These are phyloP conservation scores for Bruguiera gymnorhiza DNA, from an alignment of 345 rosid species.

Conservation along the genomic window DNA sequence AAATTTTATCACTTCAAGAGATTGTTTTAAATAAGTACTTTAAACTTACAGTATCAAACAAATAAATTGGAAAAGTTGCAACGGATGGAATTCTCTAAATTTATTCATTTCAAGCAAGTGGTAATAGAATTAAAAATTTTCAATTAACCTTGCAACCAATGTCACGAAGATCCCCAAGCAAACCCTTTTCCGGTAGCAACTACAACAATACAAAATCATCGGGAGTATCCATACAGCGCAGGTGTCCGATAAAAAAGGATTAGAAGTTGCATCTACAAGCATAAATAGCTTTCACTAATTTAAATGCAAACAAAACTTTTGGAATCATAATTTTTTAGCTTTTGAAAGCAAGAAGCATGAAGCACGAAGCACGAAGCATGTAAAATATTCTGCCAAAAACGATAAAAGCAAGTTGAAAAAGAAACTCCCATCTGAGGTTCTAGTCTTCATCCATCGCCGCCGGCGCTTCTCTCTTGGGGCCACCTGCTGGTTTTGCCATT, in stretches of 20 bases:
- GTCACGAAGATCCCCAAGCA: background rate
- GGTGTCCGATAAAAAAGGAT: background rate
- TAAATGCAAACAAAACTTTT: constrained; percentile 21
- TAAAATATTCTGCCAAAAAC: background rate
- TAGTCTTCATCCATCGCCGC: constrained; percentile 74
- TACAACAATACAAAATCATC: background rate
- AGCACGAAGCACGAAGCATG: background rate
- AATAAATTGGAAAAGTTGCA: too few relatives aligned
- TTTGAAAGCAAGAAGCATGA: background rate
- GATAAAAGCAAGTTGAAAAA: background rate
- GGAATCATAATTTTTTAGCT: background rate
- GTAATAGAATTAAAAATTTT: too few relatives aligned
- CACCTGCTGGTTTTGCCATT: constrained; percentile 96
- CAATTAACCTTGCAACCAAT: too few relatives aligned
- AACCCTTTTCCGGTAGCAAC: background rate
- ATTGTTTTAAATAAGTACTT: too few relatives aligned
- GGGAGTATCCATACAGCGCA: background rate
- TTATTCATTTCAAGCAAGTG: too few relatives aligned
- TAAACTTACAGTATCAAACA: too few relatives aligned
- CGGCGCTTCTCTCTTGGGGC: constrained; percentile 73
- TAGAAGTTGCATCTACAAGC: constrained; percentile 22
- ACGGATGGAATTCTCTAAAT: too few relatives aligned
- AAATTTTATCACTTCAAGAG: too few relatives aligned
- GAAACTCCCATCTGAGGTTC: background rate
- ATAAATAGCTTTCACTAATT: background rate